Evolutionary conservation across 192 early-diverging fungal genomes (phyloP), one percentile per base, ranked within the genome.

Genomic region (Martensiomyces pterosporus): DNA sequence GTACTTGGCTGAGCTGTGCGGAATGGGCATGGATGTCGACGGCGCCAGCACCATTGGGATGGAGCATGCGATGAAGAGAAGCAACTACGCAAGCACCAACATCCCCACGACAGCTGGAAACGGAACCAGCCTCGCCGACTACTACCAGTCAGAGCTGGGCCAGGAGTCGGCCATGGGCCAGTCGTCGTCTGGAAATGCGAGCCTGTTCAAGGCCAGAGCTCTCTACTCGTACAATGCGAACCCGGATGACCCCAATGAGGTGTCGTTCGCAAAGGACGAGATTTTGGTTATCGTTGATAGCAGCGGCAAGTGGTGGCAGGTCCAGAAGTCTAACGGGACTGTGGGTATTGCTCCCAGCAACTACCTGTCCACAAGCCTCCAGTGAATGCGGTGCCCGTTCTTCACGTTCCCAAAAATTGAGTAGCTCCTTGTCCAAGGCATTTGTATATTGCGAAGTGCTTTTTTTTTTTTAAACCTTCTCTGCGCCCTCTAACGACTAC

Each of bases 251-350:
- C 87, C 86, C 12, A 90, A 91, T 58, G 94, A 98, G 63, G 60
- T 98, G 7, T 86, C 86, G 5, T 92, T 96, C 72, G 52, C 49
- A 7, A 98, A 98, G 65, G 89, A 85, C 47, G 91, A 96, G 44
- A 52, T 84, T 18, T 59, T 98, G 62, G 86, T 91, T 36, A 83
- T 98, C 38, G 67, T 88, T 8, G 90, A 93, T 63, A 90, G 82
- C 57, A 85, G 85, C 70, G 94, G 94, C 61, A 95, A 98, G 64
- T 98, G 94, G 94, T 98, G 94, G 93, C 86, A 93, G 66, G 92
- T 90, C 43, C 82, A 83, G 49, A 87, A 86, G 65, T 67, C 75
- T 17, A 82, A 92, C 58, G 91, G 90, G 6, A 65, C 79, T 1
- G 61, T 85, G 14, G 93, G 93, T 39, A 96, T 96, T 68, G 89